These are phyloP conservation scores for Magnusiomyces sp. DNA, from an alignment of 1,139 yeast species.

Conservation along the genomic window DNA sequence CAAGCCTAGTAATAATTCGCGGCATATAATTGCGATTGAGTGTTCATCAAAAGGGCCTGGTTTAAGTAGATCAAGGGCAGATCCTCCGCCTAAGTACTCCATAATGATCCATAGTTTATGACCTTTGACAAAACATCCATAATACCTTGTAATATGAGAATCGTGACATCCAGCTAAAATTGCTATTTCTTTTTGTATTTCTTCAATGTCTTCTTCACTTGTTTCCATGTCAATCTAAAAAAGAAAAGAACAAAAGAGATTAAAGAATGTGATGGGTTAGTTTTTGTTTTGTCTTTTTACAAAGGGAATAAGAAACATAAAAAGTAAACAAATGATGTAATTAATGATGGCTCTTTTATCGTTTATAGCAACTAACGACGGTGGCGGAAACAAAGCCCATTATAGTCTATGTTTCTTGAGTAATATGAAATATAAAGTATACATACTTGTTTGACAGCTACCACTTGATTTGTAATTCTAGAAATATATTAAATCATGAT, in stretches of 20 bases:
- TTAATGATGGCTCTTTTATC: no score
- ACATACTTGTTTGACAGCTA: conserved; percentile 22
- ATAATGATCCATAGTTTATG: conserved; percentile 73
- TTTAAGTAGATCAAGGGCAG: conserved; percentile 52
- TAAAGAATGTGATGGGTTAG: neutral
- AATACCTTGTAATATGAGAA: conserved; percentile 61
- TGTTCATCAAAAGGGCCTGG: conserved; percentile 53
- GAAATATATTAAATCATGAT: no score
- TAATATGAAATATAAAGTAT: no score
- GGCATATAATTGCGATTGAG: conserved; percentile 48
- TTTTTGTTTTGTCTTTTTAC: neutral
- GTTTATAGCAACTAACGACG: no score
- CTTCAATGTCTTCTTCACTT: conserved; percentile 66
- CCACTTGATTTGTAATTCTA: conserved; percentile 18
- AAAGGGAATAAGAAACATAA: neutral
- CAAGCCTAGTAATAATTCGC: conserved; percentile 60
- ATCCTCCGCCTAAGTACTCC: conserved; percentile 79
- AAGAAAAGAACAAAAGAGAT: neutral
- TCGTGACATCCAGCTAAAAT: conserved; percentile 68
- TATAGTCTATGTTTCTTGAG: no score
- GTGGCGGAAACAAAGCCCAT: no score
- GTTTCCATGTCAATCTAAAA: conserved; percentile 70
- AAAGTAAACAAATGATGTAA: neutral
- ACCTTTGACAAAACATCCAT: conserved; percentile 75
- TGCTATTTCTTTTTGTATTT: conserved; percentile 71